phyloP scores from a whole-genome alignment of 768 basidiomycete genomes.

The Hypsizygus marmoreus region DNA sequence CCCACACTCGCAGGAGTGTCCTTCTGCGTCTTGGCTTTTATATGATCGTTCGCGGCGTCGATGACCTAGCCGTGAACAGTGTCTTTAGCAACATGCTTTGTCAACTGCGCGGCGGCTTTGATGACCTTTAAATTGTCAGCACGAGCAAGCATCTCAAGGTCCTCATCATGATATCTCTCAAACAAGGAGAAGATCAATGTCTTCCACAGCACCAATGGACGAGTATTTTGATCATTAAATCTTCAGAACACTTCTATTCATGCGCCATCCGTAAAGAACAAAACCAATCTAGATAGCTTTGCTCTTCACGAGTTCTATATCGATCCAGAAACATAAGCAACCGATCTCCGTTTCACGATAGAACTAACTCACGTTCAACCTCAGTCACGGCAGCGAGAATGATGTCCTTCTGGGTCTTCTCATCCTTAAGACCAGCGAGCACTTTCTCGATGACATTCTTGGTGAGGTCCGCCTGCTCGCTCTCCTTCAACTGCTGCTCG shows the following conservation, averaged over 20 bases:
- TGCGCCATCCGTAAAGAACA: neutral
- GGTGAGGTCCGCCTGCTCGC: conserved; percentile 91
- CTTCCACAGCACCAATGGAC: no score
- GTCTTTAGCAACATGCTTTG: no score
- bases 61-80: no score
- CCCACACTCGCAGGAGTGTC: no score
- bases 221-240: no score
- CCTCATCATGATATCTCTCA: no score
- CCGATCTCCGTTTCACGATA: neutral
- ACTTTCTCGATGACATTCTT: conserved; percentile 89
- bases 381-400: conserved; percentile 78
- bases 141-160: no score
- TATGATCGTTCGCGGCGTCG: no score
- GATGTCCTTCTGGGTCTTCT: conserved; percentile 88
- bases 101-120: no score
- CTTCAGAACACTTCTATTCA: conserved; percentile 10
- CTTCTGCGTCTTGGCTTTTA: no score
- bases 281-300: conserved; percentile 74
- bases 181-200: no score
- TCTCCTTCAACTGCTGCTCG: conserved; percentile 96
- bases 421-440: conserved; percentile 77
- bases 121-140: no score
- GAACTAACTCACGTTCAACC: conserved; percentile 80
- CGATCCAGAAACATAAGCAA: neutral
- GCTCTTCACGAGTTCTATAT: conserved; percentile 82